Conservation (phyloP, 345 rosid genomes). For the Cochlearia excelsa region DNA sequence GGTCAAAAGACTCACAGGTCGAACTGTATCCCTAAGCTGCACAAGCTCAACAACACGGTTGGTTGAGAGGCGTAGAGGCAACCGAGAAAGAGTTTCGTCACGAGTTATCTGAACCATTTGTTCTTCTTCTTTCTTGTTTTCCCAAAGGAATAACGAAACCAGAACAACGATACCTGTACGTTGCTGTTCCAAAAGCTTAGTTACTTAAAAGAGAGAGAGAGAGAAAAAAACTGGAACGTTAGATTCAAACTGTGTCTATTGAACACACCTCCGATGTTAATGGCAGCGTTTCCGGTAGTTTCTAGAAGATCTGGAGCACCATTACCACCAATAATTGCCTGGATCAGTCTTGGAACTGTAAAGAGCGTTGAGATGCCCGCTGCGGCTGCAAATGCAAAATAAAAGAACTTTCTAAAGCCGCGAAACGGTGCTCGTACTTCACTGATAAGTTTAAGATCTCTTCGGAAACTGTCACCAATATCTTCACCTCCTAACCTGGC, state of each 20-base stretch:
- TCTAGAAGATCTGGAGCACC: slow-evolving; percentile 76
- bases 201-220: slow-evolving; percentile 37
- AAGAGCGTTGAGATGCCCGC: slow-evolving; percentile 87
- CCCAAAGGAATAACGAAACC: slow-evolving; percentile 76
- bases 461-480: slow-evolving; percentile 73
- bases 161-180: slow-evolving; percentile 76
- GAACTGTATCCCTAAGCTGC: slow-evolving; percentile 84
- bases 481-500: slow-evolving; percentile 96
- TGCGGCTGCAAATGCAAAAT: slow-evolving; percentile 75
- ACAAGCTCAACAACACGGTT: slow-evolving; percentile 91
- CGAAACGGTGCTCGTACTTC: slow-evolving; percentile 99
- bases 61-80: slow-evolving; percentile 88
- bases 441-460: slow-evolving; percentile 93
- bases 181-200: slow-evolving; percentile 67
- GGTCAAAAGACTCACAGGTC: slow-evolving; percentile 62
- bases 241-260: slow-evolving; percentile 3
- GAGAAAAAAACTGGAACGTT: background rate
- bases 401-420: slow-evolving; percentile 80
- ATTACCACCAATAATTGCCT: slow-evolving; percentile 68
- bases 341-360: slow-evolving; percentile 75
- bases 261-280: slow-evolving; percentile 73
- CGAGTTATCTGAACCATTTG: slow-evolving; percentile 87
- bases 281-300: slow-evolving; percentile 77
- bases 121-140: slow-evolving; percentile 94
- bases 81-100: slow-evolving; percentile 85